Conservation (phyloP, 495 filamentous ascomycete species). For the Penicillium odoratum region DNA sequence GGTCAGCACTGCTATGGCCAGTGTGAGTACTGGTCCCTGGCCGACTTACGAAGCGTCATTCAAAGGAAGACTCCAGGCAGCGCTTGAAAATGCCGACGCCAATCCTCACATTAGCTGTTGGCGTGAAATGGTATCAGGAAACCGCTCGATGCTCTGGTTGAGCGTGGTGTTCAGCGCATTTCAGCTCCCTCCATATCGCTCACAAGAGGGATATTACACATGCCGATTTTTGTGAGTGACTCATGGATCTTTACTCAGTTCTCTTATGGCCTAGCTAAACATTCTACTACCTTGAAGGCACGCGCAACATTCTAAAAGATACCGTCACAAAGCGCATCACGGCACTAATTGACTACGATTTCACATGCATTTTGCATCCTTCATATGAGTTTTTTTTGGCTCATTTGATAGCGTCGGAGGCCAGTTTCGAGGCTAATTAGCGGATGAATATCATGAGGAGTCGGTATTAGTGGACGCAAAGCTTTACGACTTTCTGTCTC, state of each 20-base stretch:
- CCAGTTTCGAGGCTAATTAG: slow-evolving; percentile 2
- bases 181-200: too few species aligned
- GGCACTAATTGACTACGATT: not conserved
- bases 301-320: not conserved
- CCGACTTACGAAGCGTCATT: not conserved
- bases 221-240: not conserved
- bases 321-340: not conserved
- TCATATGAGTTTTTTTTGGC: not conserved
- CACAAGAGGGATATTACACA: not conserved
- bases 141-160: slow-evolving; percentile 24
- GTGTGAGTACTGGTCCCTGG: not conserved
- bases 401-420: not conserved
- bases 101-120: slow-evolving; percentile 30
- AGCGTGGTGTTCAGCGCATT: not conserved
- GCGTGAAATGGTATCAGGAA: slow-evolving; percentile 15
- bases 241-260: too few species aligned
- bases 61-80: not conserved
- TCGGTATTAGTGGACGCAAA: not conserved
- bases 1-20: not conserved
- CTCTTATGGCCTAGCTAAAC: too few species aligned
- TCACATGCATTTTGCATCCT: not conserved
- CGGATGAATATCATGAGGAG: not conserved
- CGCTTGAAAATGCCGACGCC: slow-evolving; percentile 18
- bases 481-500: not conserved
- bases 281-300: not conserved